Evolutionary conservation across 805 yeast genomes (phyloP).

Genomic region (Cyberlindnera suaveolens): DNA sequence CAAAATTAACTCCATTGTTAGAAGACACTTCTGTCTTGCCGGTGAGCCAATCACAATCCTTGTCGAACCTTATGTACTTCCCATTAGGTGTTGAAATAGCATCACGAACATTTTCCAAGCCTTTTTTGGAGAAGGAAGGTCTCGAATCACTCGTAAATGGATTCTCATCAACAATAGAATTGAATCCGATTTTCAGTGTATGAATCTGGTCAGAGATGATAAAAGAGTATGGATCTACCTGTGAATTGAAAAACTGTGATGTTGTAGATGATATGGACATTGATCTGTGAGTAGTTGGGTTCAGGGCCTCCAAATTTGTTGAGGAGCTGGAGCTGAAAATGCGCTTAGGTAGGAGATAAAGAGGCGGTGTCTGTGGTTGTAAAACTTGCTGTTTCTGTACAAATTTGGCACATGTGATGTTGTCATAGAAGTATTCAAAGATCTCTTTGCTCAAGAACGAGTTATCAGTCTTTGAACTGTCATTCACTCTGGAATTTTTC

Average conservation of each 20-base stretch:
- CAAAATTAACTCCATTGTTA: constrained; percentile 1
- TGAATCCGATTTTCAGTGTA: constrained; percentile 18
- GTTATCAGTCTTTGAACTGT: constrained; percentile 19
- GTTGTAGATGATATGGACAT: constrained; percentile 21
- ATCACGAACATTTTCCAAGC: constrained; percentile 4
- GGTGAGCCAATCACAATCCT: constrained; percentile 21
- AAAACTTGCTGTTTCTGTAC: constrained; percentile 33
- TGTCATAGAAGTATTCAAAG: constrained; percentile 57
- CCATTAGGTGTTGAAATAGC: constrained; percentile 25
- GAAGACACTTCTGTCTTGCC: constrained; percentile 20
- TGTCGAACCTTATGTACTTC: constrained; percentile 27
- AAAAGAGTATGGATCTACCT: constrained; percentile 31
- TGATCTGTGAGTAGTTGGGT: constrained; percentile 6
- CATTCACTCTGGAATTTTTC: constrained; percentile 34
- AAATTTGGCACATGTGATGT: constrained; percentile 56
- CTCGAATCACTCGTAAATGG: constrained; percentile 9
- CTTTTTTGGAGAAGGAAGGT: constrained; percentile 6
- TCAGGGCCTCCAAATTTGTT: constrained; percentile 15
- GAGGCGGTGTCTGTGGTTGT: constrained; percentile 6
- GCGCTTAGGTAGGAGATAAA: constrained; percentile 16
- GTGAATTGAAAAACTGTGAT: constrained; percentile 19
- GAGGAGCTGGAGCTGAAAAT: constrained; percentile 21
- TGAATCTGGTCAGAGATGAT: constrained; percentile 25
- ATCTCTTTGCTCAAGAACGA: constrained; percentile 32
- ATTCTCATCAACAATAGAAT: constrained; percentile 3